Base-by-base conservation (phyloP, 1,284 basidiomycete genomes). In the Cystobasidium pallidum region DNA sequence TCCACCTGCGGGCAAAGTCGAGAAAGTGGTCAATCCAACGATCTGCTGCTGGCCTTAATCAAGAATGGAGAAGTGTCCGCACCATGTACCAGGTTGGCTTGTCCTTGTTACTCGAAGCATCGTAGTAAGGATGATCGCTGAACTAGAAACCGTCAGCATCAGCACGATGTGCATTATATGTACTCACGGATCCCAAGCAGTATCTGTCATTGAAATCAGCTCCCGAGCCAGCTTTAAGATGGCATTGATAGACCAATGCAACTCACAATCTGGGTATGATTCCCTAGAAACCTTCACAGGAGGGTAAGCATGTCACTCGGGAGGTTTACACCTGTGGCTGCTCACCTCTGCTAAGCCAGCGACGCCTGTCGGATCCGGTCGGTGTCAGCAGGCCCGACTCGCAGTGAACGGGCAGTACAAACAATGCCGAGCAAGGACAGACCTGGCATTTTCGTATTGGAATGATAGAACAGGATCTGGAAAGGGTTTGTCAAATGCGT, bases 371-470 rank as follows among this genome's bases (percentile, higher is more conserved):
- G 19, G 28, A 47, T 17, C n/a, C 26, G 21, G 19, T 8, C 26
- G 32, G 13, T 6, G 30, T 24, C 62, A 32, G 24, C 59, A 61
- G 21, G 43, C 32, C 19, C 30, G 57, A 6, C 51, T 26, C 19
- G 28, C 11, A 34, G 26, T 39, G 62, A 51, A 28, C 15, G 58
- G 24, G 49, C 24, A 26, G 21, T 10, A 24, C 8, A 26, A 15
- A 51, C 49, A 28, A 8, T 13, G 36, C 36, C 6, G 34, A 26
- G 28, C 57, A 24, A n/a, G 34, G 61, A 32, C 83, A 75, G 74
- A 88, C 91, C 91, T 76, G 93, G 94, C 49, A 81, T 85, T 82
- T 94, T 95, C 82, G 89, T 92, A 80, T 93, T 98, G 21, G 92
- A 94, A 79, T 96, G 93, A 80, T 97, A 98, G 82, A 86, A 86